Evolutionary conservation across 179 eudicot genomes (phyloP).

Genomic region (Carnegiea gigantea): DNA sequence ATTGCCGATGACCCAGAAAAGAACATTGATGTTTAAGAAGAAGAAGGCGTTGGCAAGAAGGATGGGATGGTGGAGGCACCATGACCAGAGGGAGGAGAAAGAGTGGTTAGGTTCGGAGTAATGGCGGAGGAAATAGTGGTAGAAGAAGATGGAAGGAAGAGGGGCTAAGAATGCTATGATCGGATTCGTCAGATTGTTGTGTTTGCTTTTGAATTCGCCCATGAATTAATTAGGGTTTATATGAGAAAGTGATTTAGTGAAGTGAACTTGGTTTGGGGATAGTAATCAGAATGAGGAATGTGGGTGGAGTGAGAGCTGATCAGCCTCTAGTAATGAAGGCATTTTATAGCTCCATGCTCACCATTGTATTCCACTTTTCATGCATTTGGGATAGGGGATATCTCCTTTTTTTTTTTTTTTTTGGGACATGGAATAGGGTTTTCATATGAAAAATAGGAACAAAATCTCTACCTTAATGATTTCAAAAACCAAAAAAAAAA

Average conservation of each 20-base stretch:
- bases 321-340: background rate
- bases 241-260: background rate
- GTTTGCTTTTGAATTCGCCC: slow-evolving; percentile 21
- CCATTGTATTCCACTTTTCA: background rate
- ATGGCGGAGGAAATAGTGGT: slow-evolving; percentile 53
- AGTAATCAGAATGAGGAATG: background rate
- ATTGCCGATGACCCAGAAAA: slow-evolving; percentile 76
- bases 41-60: slow-evolving; percentile 65
- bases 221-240: background rate
- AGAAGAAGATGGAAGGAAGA: slow-evolving; percentile 74
- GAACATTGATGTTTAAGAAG: slow-evolving; percentile 73
- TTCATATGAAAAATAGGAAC: too few relatives aligned
- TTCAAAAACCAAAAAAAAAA: background rate
- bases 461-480: background rate
- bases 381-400: background rate
- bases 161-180: slow-evolving; percentile 58
- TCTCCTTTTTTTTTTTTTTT: too few relatives aligned
- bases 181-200: slow-evolving; percentile 49
- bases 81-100: slow-evolving; percentile 46
- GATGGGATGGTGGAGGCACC: slow-evolving; percentile 79
- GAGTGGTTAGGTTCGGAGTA: slow-evolving; percentile 24
- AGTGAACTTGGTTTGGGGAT: background rate
- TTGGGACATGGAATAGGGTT: too few relatives aligned
- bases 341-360: background rate
- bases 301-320: background rate